A percentile compares a stretch with the other conserved stretches of the same genome.
Evolutionary conservation across 768 basidiomycete species (phyloP).

Genomic region (Boletus edulis): DNA sequence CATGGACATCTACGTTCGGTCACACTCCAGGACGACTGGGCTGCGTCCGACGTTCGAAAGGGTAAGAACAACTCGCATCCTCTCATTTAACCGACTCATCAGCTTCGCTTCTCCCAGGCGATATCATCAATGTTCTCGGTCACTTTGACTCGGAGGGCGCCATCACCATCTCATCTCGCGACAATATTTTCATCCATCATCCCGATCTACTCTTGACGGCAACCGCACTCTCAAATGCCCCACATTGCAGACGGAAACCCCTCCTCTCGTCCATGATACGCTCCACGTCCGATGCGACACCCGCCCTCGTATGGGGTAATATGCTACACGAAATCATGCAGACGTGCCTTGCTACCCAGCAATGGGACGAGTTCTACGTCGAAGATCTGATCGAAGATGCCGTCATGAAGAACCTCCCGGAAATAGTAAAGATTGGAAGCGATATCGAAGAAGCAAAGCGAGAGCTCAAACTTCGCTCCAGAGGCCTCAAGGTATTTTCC

Average conservation of each 20-base stretch:
- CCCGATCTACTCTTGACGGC: constrained; percentile 92
- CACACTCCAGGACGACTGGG: constrained; percentile 78
- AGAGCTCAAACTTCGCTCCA: constrained; percentile 61
- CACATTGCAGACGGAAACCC: constrained; percentile 83
- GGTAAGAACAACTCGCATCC: constrained; percentile 41
- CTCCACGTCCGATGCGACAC: constrained; percentile 56
- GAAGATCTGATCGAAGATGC: constrained; percentile 57
- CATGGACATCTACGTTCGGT: constrained; percentile 45
- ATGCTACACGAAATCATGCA: constrained; percentile 94
- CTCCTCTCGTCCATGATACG: constrained; percentile 68
- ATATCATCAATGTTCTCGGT: constrained; percentile 79
- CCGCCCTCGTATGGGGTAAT: constrained; percentile 85
- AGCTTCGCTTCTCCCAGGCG: constrained; percentile 46
- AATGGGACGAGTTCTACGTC: constrained; percentile 66
- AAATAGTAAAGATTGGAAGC: constrained; percentile 60
- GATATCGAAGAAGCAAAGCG: constrained; percentile 59
- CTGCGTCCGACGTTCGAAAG: constrained; percentile 52
- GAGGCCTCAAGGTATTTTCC: constrained; percentile 62
- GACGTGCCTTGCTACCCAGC: constrained; percentile 56
- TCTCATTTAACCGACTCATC: neutral
- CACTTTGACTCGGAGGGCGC: constrained; percentile 32
- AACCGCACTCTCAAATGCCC: constrained; percentile 80
- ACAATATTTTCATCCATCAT: constrained; percentile 80
- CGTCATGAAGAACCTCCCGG: constrained; percentile 51
- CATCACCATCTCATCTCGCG: constrained; percentile 59